Percentiles rank a stretch among this genome's conserved stretches.
Conservation (phyloP, 306 rosid genomes). For the Citrullus colocynthis region DNA sequence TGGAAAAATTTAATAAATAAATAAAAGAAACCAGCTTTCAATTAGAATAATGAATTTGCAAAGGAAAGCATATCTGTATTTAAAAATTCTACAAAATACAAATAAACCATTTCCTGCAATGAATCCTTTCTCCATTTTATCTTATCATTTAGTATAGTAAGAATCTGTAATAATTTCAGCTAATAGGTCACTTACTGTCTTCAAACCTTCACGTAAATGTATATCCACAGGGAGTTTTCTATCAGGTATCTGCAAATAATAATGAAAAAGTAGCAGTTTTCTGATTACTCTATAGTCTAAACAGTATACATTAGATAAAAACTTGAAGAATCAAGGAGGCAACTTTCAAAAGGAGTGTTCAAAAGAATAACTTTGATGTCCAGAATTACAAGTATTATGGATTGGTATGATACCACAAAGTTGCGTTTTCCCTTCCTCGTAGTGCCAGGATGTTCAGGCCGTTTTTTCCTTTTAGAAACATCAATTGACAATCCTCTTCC, state of each 20-base stretch:
- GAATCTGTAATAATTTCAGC: not conserved
- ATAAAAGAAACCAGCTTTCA: no score
- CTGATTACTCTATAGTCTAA: not conserved
- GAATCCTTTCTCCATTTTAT: not conserved
- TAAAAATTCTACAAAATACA: not conserved
- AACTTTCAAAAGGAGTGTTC: not conserved
- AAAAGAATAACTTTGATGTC: not conserved
- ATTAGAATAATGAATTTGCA: no score
- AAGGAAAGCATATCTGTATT: not conserved
- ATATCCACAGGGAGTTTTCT: not conserved
- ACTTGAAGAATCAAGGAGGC: not conserved
- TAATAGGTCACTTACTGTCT: constrained; percentile 27
- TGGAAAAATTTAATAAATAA: no score
- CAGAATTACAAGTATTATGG: not conserved
- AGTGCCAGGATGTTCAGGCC: constrained; percentile 23
- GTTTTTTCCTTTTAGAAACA: constrained; percentile 36
- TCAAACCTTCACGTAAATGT: constrained; percentile 22
- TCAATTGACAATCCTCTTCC: constrained; percentile 34
- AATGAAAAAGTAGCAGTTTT: not conserved
- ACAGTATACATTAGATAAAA: not conserved
- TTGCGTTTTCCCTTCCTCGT: constrained; percentile 51
- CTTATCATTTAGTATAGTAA: not conserved
- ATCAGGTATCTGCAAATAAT: not conserved
- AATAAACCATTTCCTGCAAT: not conserved
- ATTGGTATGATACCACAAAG: constrained; percentile 34